Percentiles rank a stretch among this genome's conserved stretches.
phyloP scores from a whole-genome alignment of 208 protist genomes.

The Giardia duodenalis region DNA sequence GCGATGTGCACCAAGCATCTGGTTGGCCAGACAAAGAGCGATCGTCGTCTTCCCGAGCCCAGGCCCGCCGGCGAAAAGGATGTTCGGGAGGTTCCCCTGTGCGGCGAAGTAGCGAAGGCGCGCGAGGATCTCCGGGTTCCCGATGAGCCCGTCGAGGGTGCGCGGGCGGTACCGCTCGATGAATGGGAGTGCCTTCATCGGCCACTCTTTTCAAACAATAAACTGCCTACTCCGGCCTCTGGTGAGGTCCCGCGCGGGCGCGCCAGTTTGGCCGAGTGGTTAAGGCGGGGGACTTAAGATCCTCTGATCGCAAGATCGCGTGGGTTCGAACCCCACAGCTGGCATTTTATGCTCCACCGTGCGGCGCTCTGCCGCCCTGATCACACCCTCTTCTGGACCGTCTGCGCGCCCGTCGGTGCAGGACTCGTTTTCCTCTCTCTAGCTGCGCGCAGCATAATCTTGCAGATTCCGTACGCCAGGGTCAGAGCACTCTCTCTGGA shows the following conservation, averaged over 20 bases:
- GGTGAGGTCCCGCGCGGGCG: background rate
- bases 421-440: too few relatives aligned
- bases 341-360: too few relatives aligned
- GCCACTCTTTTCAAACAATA: too few relatives aligned
- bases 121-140: slow-evolving; percentile 32
- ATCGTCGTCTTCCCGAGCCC: slow-evolving; percentile 41
- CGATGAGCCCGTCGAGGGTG: slow-evolving; percentile 36
- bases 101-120: slow-evolving; percentile 21
- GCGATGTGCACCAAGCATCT: slow-evolving; percentile 1
- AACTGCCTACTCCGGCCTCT: too few relatives aligned
- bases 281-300: slow-evolving; percentile 36
- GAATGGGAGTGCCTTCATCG: slow-evolving; percentile 25
- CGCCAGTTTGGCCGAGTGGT: slow-evolving; percentile 34
- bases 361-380: too few relatives aligned
- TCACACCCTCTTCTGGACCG: too few relatives aligned
- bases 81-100: slow-evolving; percentile 39
- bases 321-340: slow-evolving; percentile 34
- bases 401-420: too few relatives aligned
- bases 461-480: too few relatives aligned
- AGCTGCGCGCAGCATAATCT: too few relatives aligned
- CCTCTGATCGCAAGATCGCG: background rate
- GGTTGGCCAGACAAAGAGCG: slow-evolving; percentile 31
- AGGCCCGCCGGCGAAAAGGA: slow-evolving; percentile 17
- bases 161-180: slow-evolving; percentile 34
- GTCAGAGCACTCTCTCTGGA: too few relatives aligned